These are phyloP conservation scores for Irpex rosettiformis DNA, from an alignment of 1,284 basidiomycete genomes.

Conservation along the genomic window DNA sequence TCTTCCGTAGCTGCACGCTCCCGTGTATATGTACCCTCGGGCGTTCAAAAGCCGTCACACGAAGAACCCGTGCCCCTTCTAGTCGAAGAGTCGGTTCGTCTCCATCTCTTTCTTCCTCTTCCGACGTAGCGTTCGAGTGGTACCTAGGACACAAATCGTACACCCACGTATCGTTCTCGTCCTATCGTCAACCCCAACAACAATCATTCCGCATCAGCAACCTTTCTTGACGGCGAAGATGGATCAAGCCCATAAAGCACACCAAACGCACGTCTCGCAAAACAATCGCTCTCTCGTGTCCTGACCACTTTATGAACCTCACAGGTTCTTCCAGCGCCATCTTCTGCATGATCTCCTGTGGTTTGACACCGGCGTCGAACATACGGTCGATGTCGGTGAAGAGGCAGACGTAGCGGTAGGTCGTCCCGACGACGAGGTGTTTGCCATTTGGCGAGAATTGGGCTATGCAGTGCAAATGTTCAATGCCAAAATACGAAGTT, in stretches of 20 bases:
- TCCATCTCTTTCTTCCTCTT: background rate
- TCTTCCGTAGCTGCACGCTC: constrained; percentile 2
- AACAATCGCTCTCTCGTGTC: background rate
- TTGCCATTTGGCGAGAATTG: constrained; percentile 23
- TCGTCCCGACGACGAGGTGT: constrained; percentile 20
- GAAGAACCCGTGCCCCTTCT: background rate
- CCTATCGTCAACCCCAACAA: constrained; percentile 1
- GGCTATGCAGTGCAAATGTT: background rate
- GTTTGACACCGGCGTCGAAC: background rate
- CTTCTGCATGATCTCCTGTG: constrained; percentile 1
- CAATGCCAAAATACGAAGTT: constrained; percentile 1
- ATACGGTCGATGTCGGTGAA: constrained; percentile 20
- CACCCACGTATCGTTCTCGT: constrained; percentile 9
- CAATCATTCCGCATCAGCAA: background rate
- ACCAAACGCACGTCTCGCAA: constrained; percentile 3
- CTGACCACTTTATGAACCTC: constrained; percentile 7
- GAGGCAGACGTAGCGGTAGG: constrained; percentile 21
- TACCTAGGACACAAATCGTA: constrained; percentile 7
- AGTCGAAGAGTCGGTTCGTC: background rate
- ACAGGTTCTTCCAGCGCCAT: constrained; percentile 9
- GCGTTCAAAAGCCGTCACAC: constrained; percentile 6
- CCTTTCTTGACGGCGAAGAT: background rate
- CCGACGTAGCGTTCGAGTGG: background rate
- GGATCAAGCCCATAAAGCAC: background rate
- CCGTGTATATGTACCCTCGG: background rate